Evolutionary conservation across 1,284 basidiomycete species (phyloP).

Genomic region (Fomes fomentarius): DNA sequence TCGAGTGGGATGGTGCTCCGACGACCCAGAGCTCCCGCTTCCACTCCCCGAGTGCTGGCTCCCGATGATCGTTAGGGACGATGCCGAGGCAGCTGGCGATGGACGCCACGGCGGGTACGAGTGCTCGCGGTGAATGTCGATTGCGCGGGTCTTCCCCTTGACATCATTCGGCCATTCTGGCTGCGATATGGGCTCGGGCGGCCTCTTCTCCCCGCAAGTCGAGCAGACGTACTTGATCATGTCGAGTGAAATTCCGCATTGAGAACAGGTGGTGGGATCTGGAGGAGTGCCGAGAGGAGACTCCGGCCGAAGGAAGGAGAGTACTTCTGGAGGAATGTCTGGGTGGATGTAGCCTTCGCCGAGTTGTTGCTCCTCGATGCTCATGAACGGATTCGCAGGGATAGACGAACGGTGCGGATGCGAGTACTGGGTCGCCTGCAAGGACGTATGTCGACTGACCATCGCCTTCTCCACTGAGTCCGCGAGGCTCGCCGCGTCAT

Average conservation of each 20-base stretch:
- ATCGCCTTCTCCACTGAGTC: constrained; percentile 22
- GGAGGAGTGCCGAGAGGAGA: constrained; percentile 57
- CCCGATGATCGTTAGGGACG: constrained; percentile 35
- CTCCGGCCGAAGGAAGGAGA: constrained; percentile 48
- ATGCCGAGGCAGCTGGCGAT: constrained; percentile 40
- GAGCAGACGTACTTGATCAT: constrained; percentile 86
- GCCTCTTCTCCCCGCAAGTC: constrained; percentile 79
- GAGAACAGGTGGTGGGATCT: constrained; percentile 78
- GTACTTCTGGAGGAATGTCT: constrained; percentile 54
- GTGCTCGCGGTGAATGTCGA: constrained; percentile 22
- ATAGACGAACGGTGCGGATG: constrained; percentile 44
- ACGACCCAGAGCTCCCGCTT: constrained; percentile 18
- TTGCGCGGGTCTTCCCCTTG: constrained; percentile 33
- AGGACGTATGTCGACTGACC: constrained; percentile 53
- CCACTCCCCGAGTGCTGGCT: constrained; percentile 16
- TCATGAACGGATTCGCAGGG: constrained; percentile 24
- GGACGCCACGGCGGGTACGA: constrained; percentile 18
- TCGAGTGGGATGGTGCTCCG: constrained; percentile 18
- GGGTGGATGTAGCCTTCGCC: constrained; percentile 36
- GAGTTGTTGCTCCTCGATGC: constrained; percentile 12
- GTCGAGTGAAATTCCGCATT: constrained; percentile 75
- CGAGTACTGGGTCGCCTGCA: constrained; percentile 63
- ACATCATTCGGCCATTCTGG: constrained; percentile 19
- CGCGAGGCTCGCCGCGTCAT: constrained; percentile 30
- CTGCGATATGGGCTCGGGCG: constrained; percentile 29